Conservation (phyloP, 441 rosid species). For the Metrosideros polymorpha region DNA sequence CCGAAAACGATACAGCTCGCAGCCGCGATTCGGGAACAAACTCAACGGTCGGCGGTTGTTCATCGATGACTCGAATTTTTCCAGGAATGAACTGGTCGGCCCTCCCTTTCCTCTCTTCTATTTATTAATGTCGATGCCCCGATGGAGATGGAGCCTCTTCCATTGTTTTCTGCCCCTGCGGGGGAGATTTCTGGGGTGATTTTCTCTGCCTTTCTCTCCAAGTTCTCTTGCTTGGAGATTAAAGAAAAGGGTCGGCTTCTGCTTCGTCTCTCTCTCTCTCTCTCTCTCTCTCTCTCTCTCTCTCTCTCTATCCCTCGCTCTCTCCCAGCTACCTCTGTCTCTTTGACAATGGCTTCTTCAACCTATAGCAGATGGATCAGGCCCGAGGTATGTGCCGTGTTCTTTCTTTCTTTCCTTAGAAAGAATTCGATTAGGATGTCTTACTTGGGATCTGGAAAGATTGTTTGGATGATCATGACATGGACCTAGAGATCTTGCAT, state of each 20-base stretch:
- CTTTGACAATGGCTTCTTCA: background rate
- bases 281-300: background rate
- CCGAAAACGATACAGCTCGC: background rate
- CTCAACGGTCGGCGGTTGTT: background rate
- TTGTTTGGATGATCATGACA: background rate
- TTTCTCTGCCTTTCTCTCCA: background rate
- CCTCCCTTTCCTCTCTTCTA: background rate
- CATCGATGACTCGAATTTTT: too few species aligned
- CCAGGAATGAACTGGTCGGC: too few species aligned
- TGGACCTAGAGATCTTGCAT: background rate
- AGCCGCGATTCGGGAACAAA: background rate
- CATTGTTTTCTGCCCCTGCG: background rate
- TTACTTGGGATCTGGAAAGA: background rate
- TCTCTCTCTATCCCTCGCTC: rapidly evolving
- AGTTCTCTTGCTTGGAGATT: background rate
- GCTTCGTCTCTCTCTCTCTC: background rate
- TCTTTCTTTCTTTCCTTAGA: background rate
- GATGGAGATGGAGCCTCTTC: background rate
- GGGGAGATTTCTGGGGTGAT: background rate
- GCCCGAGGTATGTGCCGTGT: background rate
- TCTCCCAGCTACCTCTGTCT: background rate
- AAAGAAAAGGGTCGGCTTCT: background rate
- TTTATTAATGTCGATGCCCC: background rate
- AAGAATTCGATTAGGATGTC: background rate
- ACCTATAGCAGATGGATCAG: background rate